These are phyloP conservation scores for Mrakiaceae sp. DNA, from an alignment of 1,284 basidiomycete genomes.

Conservation along the genomic window DNA sequence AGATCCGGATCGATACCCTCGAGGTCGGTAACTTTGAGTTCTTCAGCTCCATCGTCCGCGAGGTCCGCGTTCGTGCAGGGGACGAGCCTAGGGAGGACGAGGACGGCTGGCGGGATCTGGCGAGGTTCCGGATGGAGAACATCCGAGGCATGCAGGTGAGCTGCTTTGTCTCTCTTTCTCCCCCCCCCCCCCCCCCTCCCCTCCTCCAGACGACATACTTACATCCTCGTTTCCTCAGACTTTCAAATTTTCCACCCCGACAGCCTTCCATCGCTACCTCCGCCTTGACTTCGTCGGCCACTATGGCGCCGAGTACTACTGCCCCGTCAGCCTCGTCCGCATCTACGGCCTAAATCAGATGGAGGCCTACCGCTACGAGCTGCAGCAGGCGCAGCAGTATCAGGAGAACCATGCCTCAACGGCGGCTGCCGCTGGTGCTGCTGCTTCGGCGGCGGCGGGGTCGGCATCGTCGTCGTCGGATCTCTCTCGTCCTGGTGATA, in stretches of 20 bases:
- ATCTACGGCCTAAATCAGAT: slow-evolving; percentile 95
- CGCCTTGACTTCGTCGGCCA: slow-evolving; percentile 89
- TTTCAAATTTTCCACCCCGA: slow-evolving; percentile 51
- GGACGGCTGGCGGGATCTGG: slow-evolving; percentile 41
- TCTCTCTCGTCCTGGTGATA: background rate
- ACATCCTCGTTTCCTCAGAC: slow-evolving; percentile 40
- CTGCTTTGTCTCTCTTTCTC: slow-evolving; percentile 12
- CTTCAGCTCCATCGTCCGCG: slow-evolving; percentile 92
- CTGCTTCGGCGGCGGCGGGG: background rate
- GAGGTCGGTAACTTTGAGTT: slow-evolving; percentile 97
- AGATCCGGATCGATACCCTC: slow-evolving; percentile 89
- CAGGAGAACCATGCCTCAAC: slow-evolving; percentile 18
- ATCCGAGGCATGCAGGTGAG: slow-evolving; percentile 80
- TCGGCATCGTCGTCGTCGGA: background rate
- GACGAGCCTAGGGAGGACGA: slow-evolving; percentile 62
- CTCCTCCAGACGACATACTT: background rate
- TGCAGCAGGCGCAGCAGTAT: slow-evolving; percentile 63
- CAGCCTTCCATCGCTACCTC: slow-evolving; percentile 81
- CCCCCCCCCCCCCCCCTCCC: background rate
- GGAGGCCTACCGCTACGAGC: slow-evolving; percentile 52
- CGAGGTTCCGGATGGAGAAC: slow-evolving; percentile 77
- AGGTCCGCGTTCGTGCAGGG: slow-evolving; percentile 75
- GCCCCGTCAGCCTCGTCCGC: slow-evolving; percentile 81
- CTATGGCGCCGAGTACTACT: slow-evolving; percentile 93
- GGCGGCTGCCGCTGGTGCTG: slow-evolving; percentile 7